A percentile compares a stretch with the other conserved stretches of the same genome.
phyloP scores from a whole-genome alignment of 2,329 filamentous ascomycete species.

The Aspergillus brunneoviolaceus region DNA sequence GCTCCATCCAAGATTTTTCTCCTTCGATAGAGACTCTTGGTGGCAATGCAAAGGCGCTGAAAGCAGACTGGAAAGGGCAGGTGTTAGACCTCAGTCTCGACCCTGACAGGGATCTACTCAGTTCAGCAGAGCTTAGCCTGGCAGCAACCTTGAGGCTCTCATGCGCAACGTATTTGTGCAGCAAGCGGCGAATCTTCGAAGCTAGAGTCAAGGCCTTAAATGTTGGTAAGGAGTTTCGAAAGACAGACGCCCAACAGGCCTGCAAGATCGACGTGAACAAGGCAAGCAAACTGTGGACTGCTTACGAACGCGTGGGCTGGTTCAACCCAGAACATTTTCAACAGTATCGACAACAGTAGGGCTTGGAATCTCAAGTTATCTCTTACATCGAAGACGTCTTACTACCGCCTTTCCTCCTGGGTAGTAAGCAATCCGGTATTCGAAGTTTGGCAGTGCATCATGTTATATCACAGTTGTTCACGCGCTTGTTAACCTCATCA shows the following conservation, averaged over 20 bases:
- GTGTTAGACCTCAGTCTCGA: constrained; percentile 74
- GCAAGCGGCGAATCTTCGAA: constrained; percentile 88
- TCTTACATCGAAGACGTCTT: background rate
- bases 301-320: constrained; percentile 85
- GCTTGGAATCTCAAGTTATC: background rate
- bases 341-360: constrained; percentile 37
- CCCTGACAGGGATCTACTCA: constrained; percentile 67
- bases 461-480: background rate
- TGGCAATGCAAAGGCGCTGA: constrained; percentile 67
- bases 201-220: constrained; percentile 66
- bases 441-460: background rate
- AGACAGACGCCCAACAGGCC: constrained; percentile 94
- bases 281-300: constrained; percentile 86
- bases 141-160: constrained; percentile 78
- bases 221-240: constrained; percentile 80
- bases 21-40: constrained; percentile 68
- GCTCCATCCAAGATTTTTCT: constrained; percentile 68
- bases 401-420: background rate
- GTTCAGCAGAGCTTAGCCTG: constrained; percentile 73
- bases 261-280: constrained; percentile 99
- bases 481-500: background rate
- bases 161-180: constrained; percentile 84
- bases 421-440: constrained; percentile 12
- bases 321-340: constrained; percentile 59
- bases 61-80: constrained; percentile 84